Conservation (phyloP, 257 asterid species). For the Primulina huaijiensis region DNA sequence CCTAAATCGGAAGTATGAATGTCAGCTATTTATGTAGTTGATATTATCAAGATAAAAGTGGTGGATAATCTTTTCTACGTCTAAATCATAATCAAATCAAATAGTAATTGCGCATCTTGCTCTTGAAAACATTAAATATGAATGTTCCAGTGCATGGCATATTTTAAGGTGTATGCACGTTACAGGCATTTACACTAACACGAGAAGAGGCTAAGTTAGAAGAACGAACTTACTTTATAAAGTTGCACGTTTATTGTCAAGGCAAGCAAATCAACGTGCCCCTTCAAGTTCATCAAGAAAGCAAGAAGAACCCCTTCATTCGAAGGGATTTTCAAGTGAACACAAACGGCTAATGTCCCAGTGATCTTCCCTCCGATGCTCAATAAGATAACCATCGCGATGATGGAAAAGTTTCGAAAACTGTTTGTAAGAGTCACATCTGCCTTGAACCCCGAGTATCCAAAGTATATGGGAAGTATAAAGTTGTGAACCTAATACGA, state of each 20-base stretch:
- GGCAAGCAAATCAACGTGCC: constrained; percentile 84
- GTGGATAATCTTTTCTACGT: no score
- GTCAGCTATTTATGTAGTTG: no score
- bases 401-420: constrained; percentile 44
- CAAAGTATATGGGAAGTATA: constrained; percentile 87
- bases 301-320: constrained; percentile 90
- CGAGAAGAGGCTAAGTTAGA: neutral
- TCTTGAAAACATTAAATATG: no score
- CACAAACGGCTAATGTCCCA: constrained; percentile 81
- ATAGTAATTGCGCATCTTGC: no score
- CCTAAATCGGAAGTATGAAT: no score
- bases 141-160: no score
- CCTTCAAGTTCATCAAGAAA: constrained; percentile 92
- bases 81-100: no score
- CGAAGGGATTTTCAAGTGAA: constrained; percentile 71
- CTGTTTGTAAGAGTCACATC: constrained; percentile 52
- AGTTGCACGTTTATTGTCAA: constrained; percentile 52
- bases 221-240: constrained; percentile 50
- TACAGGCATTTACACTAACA: no score
- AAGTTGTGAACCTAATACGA: constrained; percentile 77
- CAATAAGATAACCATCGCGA: constrained; percentile 56
- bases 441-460: constrained; percentile 87
- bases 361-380: constrained; percentile 92
- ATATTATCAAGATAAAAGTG: no score
- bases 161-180: no score